Evolutionary conservation across 768 basidiomycete species (phyloP).

Genomic region (Mycena metata): DNA sequence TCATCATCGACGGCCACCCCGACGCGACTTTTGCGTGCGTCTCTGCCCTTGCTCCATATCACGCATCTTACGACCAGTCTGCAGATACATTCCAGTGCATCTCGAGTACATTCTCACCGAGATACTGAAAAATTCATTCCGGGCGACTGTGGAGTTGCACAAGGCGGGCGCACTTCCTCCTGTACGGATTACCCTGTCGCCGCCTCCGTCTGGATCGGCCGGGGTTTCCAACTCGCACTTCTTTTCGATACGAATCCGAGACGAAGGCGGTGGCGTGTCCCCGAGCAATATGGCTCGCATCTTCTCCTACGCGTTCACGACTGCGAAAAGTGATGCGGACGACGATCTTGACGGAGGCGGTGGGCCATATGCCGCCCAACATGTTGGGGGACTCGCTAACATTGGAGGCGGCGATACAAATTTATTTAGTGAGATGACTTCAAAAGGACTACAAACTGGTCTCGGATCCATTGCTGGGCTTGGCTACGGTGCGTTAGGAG

Average conservation of each 20-base stretch:
- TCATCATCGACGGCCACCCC: slow-evolving; percentile 78
- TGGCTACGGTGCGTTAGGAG: slow-evolving; percentile 71
- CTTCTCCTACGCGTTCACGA: slow-evolving; percentile 94
- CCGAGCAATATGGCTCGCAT: slow-evolving; percentile 81
- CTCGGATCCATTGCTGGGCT: slow-evolving; percentile 92
- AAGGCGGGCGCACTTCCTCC: slow-evolving; percentile 64
- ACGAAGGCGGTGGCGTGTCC: slow-evolving; percentile 89
- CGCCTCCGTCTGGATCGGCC: slow-evolving; percentile 55
- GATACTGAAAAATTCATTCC: slow-evolving; percentile 91
- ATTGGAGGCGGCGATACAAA: slow-evolving; percentile 63
- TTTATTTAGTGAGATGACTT: slow-evolving; percentile 84
- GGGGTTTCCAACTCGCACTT: slow-evolving; percentile 54
- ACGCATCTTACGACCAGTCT: slow-evolving; percentile 1
- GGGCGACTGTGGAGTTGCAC: slow-evolving; percentile 88
- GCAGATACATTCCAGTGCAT: slow-evolving; percentile 89
- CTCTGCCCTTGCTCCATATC: not conserved
- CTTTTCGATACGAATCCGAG: slow-evolving; percentile 84
- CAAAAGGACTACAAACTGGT: slow-evolving; percentile 81
- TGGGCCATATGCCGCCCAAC: slow-evolving; percentile 85
- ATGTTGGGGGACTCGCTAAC: slow-evolving; percentile 79
- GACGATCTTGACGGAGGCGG: slow-evolving; percentile 62
- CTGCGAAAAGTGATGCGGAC: slow-evolving; percentile 67
- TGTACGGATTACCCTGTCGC: slow-evolving; percentile 79
- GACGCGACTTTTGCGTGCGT: slow-evolving; percentile 86
- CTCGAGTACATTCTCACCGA: slow-evolving; percentile 94